Evolutionary conservation across 176 grass and related monocot species (phyloP).

Genomic region (Juncus inflexus): DNA sequence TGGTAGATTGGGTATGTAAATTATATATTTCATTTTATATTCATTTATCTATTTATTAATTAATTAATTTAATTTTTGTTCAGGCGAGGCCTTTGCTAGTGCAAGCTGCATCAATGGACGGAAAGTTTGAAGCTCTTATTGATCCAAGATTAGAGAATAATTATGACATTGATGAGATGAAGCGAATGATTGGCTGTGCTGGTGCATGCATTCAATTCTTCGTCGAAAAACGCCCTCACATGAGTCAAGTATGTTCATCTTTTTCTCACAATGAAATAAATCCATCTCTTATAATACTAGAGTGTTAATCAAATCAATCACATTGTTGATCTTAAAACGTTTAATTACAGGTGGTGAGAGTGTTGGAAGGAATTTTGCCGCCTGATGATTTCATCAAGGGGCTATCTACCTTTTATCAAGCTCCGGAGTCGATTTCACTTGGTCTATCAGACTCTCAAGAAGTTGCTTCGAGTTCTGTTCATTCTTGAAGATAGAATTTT

Average conservation of each 20-base stretch:
- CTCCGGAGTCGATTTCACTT: conserved; percentile 5
- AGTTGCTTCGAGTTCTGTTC: too few relatives aligned
- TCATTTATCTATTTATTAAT: neutral
- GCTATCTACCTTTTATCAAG: conserved; percentile 10
- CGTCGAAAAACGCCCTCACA: conserved; percentile 14
- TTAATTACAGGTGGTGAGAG: conserved; percentile 5
- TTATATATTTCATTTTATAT: neutral
- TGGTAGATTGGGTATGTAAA: conserved; percentile 29
- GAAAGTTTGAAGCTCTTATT: conserved; percentile 19
- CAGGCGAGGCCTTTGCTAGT: conserved; percentile 33
- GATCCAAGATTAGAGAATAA: conserved; percentile 28
- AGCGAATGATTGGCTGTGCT: conserved; percentile 26
- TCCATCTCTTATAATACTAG: too few relatives aligned
- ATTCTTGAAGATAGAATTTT: too few relatives aligned
- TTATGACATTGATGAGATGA: conserved; percentile 29
- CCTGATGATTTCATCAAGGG: conserved; percentile 13
- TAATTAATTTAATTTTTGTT: neutral
- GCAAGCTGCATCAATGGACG: conserved; percentile 3
- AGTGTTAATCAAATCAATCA: too few relatives aligned
- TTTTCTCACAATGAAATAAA: too few relatives aligned
- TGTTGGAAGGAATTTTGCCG: conserved; percentile 15
- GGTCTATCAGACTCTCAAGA: neutral
- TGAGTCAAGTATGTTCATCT: conserved; percentile 23
- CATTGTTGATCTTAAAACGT: too few relatives aligned
- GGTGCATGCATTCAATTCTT: conserved; percentile 19